Percentiles rank a stretch among this genome's conserved stretches.
phyloP scores from a whole-genome alignment of 2,329 filamentous ascomycete species.

The Hymenoscyphus fraxineus region DNA sequence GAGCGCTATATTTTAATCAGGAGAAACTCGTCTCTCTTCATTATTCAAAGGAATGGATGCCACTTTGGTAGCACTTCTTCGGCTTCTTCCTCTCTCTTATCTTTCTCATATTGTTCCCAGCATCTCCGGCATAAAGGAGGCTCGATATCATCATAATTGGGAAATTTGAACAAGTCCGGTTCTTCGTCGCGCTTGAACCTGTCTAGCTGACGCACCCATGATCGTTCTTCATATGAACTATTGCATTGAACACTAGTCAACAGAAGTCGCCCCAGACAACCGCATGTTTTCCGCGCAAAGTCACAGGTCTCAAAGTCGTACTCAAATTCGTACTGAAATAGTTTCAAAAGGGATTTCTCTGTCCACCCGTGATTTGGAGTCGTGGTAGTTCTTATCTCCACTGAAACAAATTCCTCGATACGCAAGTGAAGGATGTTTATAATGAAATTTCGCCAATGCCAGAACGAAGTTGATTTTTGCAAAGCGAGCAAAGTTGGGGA shows the following conservation, averaged over 20 bases:
- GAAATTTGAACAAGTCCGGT: neutral
- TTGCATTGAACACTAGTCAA: too few species aligned
- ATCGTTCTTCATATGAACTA: neutral
- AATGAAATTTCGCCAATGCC: neutral
- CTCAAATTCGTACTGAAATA: too few species aligned
- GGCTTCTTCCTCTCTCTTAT: neutral
- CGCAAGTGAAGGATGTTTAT: neutral
- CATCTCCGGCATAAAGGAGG: neutral
- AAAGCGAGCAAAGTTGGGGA: neutral
- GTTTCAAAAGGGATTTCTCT: too few species aligned
- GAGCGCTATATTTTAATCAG: too few species aligned
- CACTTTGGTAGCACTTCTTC: neutral
- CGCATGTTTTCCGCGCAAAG: too few species aligned
- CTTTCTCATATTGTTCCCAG: neutral
- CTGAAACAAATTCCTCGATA: too few species aligned
- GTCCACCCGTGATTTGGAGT: too few species aligned
- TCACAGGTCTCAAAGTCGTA: too few species aligned
- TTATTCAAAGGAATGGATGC: neutral
- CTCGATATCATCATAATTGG: neutral
- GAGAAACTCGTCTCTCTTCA: neutral
- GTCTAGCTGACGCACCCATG: neutral
- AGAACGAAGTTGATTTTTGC: neutral
- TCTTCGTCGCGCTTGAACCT: neutral
- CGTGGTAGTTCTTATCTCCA: too few species aligned
- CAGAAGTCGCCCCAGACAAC: too few species aligned